These are phyloP conservation scores for Arxiozyma heterogenica DNA, from an alignment of 1,139 yeast genomes.

Conservation along the genomic window DNA sequence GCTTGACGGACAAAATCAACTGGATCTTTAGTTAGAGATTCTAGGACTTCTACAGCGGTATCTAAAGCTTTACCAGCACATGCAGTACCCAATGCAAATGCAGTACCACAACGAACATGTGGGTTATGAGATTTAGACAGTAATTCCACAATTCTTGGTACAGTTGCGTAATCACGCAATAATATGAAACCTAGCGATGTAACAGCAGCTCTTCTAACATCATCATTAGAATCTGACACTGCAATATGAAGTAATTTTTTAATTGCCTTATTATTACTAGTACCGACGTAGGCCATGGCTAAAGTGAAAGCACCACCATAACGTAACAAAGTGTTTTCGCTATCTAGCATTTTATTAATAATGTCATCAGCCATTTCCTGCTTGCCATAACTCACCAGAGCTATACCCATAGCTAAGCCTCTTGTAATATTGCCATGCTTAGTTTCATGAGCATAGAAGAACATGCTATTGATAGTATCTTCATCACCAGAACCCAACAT, in stretches of 20 bases:
- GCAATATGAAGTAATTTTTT: slow-evolving; percentile 83
- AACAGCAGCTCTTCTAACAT: slow-evolving; percentile 94
- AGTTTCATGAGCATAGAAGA: slow-evolving; percentile 87
- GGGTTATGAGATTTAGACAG: slow-evolving; percentile 94
- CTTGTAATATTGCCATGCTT: slow-evolving; percentile 93
- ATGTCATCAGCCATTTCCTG: slow-evolving; percentile 74
- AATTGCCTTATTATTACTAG: slow-evolving; percentile 83
- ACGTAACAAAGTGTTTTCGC: slow-evolving; percentile 78
- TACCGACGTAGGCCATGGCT: slow-evolving; percentile 95
- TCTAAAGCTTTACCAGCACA: slow-evolving; percentile 92
- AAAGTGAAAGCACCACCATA: slow-evolving; percentile 94
- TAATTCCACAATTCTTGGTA: slow-evolving; percentile 90
- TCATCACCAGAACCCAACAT: slow-evolving; percentile 90
- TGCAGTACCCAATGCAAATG: slow-evolving; percentile 91
- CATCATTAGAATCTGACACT: slow-evolving; percentile 93
- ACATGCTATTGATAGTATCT: slow-evolving; percentile 69
- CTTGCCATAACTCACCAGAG: slow-evolving; percentile 75
- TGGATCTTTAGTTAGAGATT: slow-evolving; percentile 86
- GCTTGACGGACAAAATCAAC: slow-evolving; percentile 98
- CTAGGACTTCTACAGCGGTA: slow-evolving; percentile 84
- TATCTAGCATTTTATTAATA: slow-evolving; percentile 57
- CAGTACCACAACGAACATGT: slow-evolving; percentile 97
- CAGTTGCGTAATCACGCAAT: slow-evolving; percentile 83
- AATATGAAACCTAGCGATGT: slow-evolving; percentile 88
- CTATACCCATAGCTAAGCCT: slow-evolving; percentile 83